phyloP scores from a whole-genome alignment of 805 yeast species.

The Myxozyma monticola region DNA sequence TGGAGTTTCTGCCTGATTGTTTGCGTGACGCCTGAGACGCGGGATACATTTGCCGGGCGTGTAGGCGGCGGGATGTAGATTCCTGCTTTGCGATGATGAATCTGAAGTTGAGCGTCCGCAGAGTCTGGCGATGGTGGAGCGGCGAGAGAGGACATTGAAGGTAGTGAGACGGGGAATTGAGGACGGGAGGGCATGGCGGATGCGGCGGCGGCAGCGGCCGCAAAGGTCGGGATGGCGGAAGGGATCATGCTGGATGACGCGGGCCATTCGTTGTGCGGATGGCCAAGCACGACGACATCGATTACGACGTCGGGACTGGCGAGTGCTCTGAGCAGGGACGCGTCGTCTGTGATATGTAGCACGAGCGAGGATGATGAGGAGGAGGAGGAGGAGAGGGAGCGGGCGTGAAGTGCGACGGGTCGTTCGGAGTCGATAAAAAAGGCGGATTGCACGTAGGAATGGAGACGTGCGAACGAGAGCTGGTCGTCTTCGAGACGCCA shows the following conservation, averaged over 20 bases:
- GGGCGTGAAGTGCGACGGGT: conserved; percentile 7
- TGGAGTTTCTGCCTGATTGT: conserved; percentile 61
- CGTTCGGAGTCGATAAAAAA: conserved; percentile 18
- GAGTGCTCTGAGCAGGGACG: conserved; percentile 13
- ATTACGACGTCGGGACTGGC: conserved; percentile 11
- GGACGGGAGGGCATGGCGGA: not conserved
- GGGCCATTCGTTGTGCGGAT: not conserved
- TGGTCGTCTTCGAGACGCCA: conserved; percentile 22
- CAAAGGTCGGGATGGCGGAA: conserved; percentile 5
- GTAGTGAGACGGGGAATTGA: conserved; percentile 2
- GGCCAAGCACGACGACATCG: conserved; percentile 3
- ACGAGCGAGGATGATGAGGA: conserved; percentile 4
- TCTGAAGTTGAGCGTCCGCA: not conserved
- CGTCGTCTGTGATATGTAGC: conserved; percentile 10
- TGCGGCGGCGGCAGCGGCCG: conserved; percentile 13
- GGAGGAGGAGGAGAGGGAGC: not conserved
- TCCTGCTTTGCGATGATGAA: conserved; percentile 10
- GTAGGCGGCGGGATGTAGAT: conserved; percentile 26
- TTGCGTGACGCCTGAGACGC: conserved; percentile 51
- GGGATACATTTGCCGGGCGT: conserved; percentile 5
- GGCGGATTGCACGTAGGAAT: conserved; percentile 22
- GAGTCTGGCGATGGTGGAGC: not conserved
- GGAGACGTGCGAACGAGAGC: conserved; percentile 13
- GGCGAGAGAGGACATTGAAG: conserved; percentile 7
- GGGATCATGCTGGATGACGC: conserved; percentile 2